Evolutionary conservation across 2,329 filamentous ascomycete genomes (phyloP), one percentile per base, ranked within the genome.

Genomic region (Fusarium cicatricum): DNA sequence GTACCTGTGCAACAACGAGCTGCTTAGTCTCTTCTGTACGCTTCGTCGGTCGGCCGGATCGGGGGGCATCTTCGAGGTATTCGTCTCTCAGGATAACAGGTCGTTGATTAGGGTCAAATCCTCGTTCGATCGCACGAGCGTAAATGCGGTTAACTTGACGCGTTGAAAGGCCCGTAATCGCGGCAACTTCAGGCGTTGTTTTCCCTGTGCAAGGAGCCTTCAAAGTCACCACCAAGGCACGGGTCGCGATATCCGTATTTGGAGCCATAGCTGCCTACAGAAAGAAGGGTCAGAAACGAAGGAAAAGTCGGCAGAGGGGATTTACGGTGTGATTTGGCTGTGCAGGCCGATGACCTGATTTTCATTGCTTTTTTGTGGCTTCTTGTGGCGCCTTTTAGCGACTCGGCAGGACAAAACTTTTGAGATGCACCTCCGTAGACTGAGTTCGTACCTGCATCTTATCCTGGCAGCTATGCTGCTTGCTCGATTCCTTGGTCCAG

Each of bases 101-200:
- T 17, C 12, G n/a, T 8, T 23, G 19, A 21, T 52, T 38, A 0
- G 44, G 55, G 14, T 58, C 29, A 38, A 58, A 58, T 2, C 55
- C 55, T 3, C 48, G 34, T 6, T 38, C 21, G n/a, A 58, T 58
- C 6, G 54, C 54, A 1, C 49, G 43, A 6, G 32, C 34, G 19
- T 58, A 58, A 36, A 58, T 53, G 4, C n/a, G 11, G 31, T 56
- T 56, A 32, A 52, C 26, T 16, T 14, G 21, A 17, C 42, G 47
- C 8, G 17, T 33, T 26, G 41, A 43, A 15, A 51, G 16, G 0
- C 46, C 52, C 2, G 41, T 50, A 2, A 55, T 36, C 4, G 17
- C 45, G 5, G 34, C 26, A 2, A 52, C 21, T 12, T 58, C 29
- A 4, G 45, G 17, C 2, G 44, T 50, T 1, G 39, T 53, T 14